These are phyloP conservation scores for Bigelowiella natans DNA, from an alignment of 78 protist genomes.

Conservation along the genomic window DNA sequence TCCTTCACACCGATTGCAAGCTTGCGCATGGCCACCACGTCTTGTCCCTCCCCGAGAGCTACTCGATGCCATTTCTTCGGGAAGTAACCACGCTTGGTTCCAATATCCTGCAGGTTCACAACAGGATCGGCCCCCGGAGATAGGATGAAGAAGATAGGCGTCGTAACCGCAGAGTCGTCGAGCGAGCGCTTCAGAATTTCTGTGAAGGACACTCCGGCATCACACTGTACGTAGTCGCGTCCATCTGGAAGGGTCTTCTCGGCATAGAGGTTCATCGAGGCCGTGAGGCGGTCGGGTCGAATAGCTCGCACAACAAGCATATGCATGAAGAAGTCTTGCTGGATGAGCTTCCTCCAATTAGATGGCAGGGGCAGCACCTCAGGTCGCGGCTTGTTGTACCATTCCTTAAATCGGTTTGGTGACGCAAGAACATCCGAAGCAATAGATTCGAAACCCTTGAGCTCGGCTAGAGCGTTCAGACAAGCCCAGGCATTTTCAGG, in stretches of 20 bases:
- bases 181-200: conserved; percentile 18
- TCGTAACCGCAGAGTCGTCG: conserved; percentile 32
- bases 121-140: conserved; percentile 80
- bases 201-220: conserved; percentile 2
- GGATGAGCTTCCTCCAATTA: conserved; percentile 63
- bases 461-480: conserved; percentile 23
- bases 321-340: conserved; percentile 35
- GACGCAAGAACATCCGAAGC: conserved; percentile 52
- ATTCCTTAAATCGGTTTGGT: conserved; percentile 61
- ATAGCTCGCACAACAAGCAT: conserved; percentile 52
- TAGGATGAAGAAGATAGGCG: conserved; percentile 73
- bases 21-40: conserved; percentile 55
- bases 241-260: conserved; percentile 8
- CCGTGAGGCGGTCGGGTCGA: conserved; percentile 70
- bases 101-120: conserved; percentile 51
- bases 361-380: conserved; percentile 62
- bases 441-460: conserved; percentile 47
- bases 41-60: conserved; percentile 85
- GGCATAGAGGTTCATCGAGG: conserved; percentile 49
- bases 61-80: conserved; percentile 37
- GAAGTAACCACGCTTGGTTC: conserved; percentile 26
- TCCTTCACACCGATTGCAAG: neutral
- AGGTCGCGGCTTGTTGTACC: conserved; percentile 54
- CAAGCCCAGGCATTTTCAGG: conserved; percentile 42
- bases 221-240: neutral